Evolutionary conservation across 345 rosid genomes (phyloP), one percentile per base, ranked within the genome.

Genomic region (Syzygium jambos): DNA sequence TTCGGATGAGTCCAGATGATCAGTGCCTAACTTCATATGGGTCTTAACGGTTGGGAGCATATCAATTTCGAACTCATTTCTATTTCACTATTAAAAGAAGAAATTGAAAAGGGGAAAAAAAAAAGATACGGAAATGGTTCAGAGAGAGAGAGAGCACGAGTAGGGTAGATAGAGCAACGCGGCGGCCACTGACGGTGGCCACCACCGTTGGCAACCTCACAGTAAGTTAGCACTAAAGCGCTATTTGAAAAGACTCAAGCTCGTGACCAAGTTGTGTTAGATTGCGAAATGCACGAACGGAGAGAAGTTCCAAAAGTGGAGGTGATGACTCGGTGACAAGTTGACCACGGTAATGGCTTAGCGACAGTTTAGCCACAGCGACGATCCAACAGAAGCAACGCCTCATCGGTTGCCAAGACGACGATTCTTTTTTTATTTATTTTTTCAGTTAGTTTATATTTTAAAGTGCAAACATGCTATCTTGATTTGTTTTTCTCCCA

Each of bases 371-470:
- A n/a, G 0, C 73, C 38, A 61, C 73, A 13, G 17, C 34, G 14
- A 61, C 17, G 34, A 27, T 27, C 30, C 65, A 59, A 27, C 30
- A n/a, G 30, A 29, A n/a, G 13, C n/a, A 2, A 56, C 5, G 11
- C 12, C n/a, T 11, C 13, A 0, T 22, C 9, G 14, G n/a, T 61
- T 34, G 38, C 17, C 0, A 15, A 2, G 78, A 34, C 41, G 19
- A n/a, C 5, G 9, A 29, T 29, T 65, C 77, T 1, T 2, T 65
- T 65, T 65, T 15, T 15, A 29, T 14, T 29, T 63, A 4, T 29
- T 17, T 15, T 6, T 2, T 3, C 30, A 29, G 11, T 15, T 1
- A 6, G 7, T 12, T 3, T 1, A 43, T n/a, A 1, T 13, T n/a
- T 6, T 15, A 17, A 65, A 65, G 41, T 29, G 41, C 11, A 30